A percentile compares a stretch with the other conserved stretches of the same genome.
Conservation (phyloP, 164 flowering plant genomes). For the Kingdonia uniflora region DNA sequence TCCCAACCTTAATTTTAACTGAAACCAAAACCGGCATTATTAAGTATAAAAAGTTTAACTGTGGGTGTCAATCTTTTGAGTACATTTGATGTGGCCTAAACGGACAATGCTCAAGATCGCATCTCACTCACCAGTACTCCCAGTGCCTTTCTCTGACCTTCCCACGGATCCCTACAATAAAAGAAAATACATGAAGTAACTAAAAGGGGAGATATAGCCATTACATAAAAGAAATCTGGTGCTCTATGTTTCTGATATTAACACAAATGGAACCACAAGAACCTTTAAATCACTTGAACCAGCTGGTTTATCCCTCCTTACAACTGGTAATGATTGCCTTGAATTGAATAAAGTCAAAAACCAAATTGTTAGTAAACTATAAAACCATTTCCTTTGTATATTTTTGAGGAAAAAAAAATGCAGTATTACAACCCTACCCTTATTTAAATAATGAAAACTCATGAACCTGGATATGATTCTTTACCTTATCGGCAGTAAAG, state of each 20-base stretch:
- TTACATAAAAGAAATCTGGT: background rate
- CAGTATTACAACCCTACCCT: background rate
- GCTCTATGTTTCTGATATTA: background rate
- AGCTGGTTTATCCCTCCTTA: background rate
- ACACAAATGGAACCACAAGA: background rate
- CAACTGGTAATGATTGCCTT: slow-evolving; percentile 1
- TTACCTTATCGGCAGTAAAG: background rate
- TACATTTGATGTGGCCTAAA: background rate
- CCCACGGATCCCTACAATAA: slow-evolving; percentile 20
- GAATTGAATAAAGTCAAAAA: background rate
- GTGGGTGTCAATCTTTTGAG: background rate
- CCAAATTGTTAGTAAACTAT: background rate
- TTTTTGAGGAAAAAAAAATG: background rate
- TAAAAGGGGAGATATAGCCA: background rate
- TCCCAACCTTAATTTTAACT: slow-evolving; percentile 31
- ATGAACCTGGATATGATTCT: background rate
- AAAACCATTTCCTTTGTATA: background rate
- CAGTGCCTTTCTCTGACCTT: slow-evolving; percentile 17
- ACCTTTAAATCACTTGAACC: slow-evolving; percentile 2
- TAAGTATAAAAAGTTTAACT: background rate
- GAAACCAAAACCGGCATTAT: slow-evolving; percentile 13
- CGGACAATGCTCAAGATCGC: background rate
- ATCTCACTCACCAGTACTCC: slow-evolving; percentile 33
- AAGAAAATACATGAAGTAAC: background rate
- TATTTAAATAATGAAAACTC: background rate